phyloP scores from a whole-genome alignment of 495 filamentous ascomycete genomes.

The Talaromyces borbonicus region DNA sequence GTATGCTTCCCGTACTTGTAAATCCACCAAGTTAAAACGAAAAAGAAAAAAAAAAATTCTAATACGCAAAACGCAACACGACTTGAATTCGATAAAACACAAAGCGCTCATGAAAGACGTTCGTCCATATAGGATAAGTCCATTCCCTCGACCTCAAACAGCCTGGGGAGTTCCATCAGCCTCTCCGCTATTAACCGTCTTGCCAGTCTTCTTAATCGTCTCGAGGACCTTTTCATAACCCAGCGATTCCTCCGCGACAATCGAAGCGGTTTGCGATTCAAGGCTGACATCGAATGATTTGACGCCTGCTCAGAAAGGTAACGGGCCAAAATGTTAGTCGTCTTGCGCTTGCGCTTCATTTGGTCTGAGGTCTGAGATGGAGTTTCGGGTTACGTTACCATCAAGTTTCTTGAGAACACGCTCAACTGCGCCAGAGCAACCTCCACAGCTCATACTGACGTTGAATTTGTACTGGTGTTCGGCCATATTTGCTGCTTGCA shows the following conservation, averaged over 20 bases:
- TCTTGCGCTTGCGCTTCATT: neutral
- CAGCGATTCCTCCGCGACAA: conserved; percentile 54
- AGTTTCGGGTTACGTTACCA: conserved; percentile 38
- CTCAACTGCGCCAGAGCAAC: conserved; percentile 66
- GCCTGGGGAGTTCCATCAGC: conserved; percentile 38
- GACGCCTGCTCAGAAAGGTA: conserved; percentile 49
- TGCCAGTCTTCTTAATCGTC: conserved; percentile 92
- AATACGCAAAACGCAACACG: no score
- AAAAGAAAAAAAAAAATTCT: no score
- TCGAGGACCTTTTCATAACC: conserved; percentile 71
- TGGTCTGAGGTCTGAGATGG: neutral
- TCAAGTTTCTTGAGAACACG: conserved; percentile 93
- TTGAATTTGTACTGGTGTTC: conserved; percentile 64
- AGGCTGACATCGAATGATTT: conserved; percentile 80
- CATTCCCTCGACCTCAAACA: conserved; percentile 15
- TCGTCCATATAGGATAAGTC: neutral
- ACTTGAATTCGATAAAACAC: no score
- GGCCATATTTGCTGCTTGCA: conserved; percentile 28
- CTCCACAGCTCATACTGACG: conserved; percentile 58
- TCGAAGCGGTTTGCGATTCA: conserved; percentile 65
- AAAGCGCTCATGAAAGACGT: neutral
- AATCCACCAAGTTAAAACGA: no score
- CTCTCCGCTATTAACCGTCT: conserved; percentile 70
- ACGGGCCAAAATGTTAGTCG: neutral
- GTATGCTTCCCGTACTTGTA: no score